phyloP scores from a whole-genome alignment of 306 rosid species.

The Vicia sativa region DNA sequence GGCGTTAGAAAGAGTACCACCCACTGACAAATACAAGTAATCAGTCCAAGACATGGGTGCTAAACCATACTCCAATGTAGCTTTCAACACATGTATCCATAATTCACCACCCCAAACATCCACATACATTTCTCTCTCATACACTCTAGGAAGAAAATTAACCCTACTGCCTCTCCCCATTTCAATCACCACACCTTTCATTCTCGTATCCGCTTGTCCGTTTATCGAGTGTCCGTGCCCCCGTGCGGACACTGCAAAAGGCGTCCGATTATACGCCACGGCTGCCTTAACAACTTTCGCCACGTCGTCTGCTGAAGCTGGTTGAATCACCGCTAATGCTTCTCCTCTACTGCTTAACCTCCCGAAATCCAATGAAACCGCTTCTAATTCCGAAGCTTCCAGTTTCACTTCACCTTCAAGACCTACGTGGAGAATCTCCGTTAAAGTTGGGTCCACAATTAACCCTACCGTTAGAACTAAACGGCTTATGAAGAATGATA shows the following conservation, averaged over 20 bases:
- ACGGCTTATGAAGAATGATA: slow-evolving; percentile 63
- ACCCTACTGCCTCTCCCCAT: slow-evolving; percentile 46
- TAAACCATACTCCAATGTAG: slow-evolving; percentile 60
- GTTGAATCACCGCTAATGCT: slow-evolving; percentile 66
- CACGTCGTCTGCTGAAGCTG: slow-evolving; percentile 66
- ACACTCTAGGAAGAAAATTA: slow-evolving; percentile 20
- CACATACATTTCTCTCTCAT: slow-evolving; percentile 55
- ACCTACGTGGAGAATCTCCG: slow-evolving; percentile 62
- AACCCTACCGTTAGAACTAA: slow-evolving; percentile 65
- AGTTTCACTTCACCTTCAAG: slow-evolving; percentile 62
- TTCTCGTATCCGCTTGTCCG: slow-evolving; percentile 69
- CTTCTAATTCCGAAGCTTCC: slow-evolving; percentile 51
- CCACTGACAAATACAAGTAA: slow-evolving; percentile 85
- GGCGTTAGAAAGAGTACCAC: slow-evolving; percentile 93
- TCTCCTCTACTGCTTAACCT: slow-evolving; percentile 43
- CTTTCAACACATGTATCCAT: slow-evolving; percentile 76
- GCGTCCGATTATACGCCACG: slow-evolving; percentile 49
- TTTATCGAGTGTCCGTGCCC: slow-evolving; percentile 98
- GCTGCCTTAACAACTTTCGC: slow-evolving; percentile 45
- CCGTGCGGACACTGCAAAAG: slow-evolving; percentile 73
- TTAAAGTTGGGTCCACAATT: slow-evolving; percentile 53
- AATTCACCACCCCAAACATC: slow-evolving; percentile 96
- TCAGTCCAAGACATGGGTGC: slow-evolving; percentile 98
- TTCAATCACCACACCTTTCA: slow-evolving; percentile 71
- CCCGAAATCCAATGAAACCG: slow-evolving; percentile 77